Evolutionary conservation across 257 asterid species (phyloP).

Genomic region (Euphrasia confusa): DNA sequence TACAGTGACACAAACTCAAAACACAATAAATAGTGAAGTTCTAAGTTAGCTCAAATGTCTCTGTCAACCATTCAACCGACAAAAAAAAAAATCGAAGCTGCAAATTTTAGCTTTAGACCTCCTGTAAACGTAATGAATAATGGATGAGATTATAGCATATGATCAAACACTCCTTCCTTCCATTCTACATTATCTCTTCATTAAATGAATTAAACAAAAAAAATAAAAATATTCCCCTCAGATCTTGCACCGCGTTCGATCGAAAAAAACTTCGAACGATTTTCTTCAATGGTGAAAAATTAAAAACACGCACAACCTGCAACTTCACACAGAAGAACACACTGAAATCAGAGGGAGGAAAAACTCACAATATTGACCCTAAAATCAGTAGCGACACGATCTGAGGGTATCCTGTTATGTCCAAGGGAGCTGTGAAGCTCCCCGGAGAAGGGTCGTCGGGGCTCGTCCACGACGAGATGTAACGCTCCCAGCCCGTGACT

Average conservation of each 20-base stretch:
- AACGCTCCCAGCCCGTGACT: constrained; percentile 23
- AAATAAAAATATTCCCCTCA: constrained; percentile 10
- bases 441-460: constrained; percentile 36
- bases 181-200: constrained; percentile 8
- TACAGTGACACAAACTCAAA: background rate
- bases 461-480: constrained; percentile 34
- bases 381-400: constrained; percentile 23
- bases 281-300: background rate
- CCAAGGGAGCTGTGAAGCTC: constrained; percentile 22
- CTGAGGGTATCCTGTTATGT: constrained; percentile 29
- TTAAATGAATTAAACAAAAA: background rate
- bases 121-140: background rate
- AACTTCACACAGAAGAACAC: too few species aligned
- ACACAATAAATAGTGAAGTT: background rate
- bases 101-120: background rate
- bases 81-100: background rate
- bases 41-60: background rate
- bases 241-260: constrained; percentile 32
- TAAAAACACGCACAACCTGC: constrained; percentile 8
- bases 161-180: background rate
- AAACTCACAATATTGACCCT: constrained; percentile 29
- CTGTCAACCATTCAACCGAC: background rate
- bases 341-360: background rate
- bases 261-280: constrained; percentile 2
- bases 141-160: constrained; percentile 13